Base-by-base conservation (phyloP, 192 early-diverging fungal species). In the Linnemannia schmuckeri region DNA sequence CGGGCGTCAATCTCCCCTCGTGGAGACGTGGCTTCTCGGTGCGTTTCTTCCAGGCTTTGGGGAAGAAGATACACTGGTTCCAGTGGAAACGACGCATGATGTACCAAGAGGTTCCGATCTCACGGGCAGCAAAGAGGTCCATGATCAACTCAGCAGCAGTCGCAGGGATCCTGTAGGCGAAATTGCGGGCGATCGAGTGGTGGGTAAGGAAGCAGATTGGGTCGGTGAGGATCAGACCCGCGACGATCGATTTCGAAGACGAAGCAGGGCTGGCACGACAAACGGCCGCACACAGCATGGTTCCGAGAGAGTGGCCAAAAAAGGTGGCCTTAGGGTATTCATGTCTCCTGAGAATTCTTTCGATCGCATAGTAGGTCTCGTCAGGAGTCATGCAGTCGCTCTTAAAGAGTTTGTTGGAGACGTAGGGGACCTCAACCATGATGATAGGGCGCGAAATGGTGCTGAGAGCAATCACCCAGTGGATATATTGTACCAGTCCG, bases 171-270 rank as follows among this genome's bases (percentile, higher is more conserved):
- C 92, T 74, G 70, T 91, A 88, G 12, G 90, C 85, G 82, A 93
- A 93, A 77, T 96, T 95, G 75, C 90, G 93, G 30, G 92, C 92
- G 41, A 95, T 90, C 15, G 89, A 91, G 68, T 94, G 91, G 76
- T 91, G 93, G 4, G 95, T 87, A 38, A 92, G 72, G 80, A 96
- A 95, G 54, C 89, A 91, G 74, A 96, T 91, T 9, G 95, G 95
- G 41, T 96, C 95, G 40, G 93, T 82, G 47, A 96, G 79, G 12
- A 96, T 88, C 30, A 90, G 55, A 4, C 93, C 93, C 6, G 88
- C 88, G 27, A 93, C 86, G 40, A 82, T 75, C 37, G 92, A 91
- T 38, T 89, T 88, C 0, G 88, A 74, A 24, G 85, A 87, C 13
- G 79, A 78, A 1, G 85, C 85, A 13, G 85, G 54, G 27, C 80